Conservation (phyloP, 2,329 filamentous ascomycete species). For the Colletotrichum euphorbiae region DNA sequence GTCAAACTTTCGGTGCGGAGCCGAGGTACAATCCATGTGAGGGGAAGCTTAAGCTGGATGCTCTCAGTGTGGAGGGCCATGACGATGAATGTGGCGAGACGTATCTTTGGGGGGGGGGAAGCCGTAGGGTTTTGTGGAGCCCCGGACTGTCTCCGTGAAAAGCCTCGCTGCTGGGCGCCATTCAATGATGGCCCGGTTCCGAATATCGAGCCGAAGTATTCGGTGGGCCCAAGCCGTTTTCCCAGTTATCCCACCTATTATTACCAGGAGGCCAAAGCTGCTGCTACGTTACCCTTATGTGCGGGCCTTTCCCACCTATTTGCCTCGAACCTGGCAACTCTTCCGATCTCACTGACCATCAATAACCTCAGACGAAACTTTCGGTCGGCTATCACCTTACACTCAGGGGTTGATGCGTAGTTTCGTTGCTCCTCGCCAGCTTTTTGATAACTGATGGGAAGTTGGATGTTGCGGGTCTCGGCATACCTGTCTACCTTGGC, state of each 20-base stretch:
- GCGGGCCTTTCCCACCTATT: conserved; percentile 19
- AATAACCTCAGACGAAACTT: conserved; percentile 19
- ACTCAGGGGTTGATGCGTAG: conserved; percentile 21
- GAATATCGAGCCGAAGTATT: background rate
- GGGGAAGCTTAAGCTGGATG: conserved; percentile 12
- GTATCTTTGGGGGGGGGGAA: background rate
- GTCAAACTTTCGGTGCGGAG: conserved; percentile 28
- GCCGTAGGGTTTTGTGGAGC: conserved; percentile 10
- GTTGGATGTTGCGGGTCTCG: background rate
- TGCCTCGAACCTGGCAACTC: conserved; percentile 3
- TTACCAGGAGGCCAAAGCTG: conserved; percentile 22
- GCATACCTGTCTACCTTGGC: conserved; percentile 12
- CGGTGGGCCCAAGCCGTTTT: too few species aligned
- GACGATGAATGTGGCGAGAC: background rate
- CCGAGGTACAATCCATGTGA: conserved; percentile 34
- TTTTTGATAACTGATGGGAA: conserved; percentile 35
- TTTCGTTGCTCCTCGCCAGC: conserved; percentile 10
- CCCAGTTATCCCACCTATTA: too few species aligned
- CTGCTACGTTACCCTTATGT: conserved; percentile 32
- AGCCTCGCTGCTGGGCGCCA: conserved; percentile 2
- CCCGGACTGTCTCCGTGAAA: conserved; percentile 17
- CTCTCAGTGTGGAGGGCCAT: background rate
- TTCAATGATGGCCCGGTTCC: background rate
- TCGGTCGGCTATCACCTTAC: conserved; percentile 22
- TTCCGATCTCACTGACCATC: background rate